Evolutionary conservation across 164 flowering plant species (phyloP), one percentile per base, ranked within the genome.

Genomic region (Dillenia turbinata): DNA sequence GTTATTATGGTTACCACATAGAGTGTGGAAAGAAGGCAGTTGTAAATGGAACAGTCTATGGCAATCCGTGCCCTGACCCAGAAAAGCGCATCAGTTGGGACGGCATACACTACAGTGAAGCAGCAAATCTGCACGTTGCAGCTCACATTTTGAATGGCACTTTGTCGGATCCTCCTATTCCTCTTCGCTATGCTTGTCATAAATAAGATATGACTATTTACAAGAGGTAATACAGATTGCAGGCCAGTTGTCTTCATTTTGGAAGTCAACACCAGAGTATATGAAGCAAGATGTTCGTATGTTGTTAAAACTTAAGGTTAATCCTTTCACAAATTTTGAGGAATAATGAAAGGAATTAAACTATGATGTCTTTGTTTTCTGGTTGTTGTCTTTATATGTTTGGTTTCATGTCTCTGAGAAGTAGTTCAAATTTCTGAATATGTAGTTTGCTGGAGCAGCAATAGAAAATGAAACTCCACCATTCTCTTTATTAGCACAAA

Each of bases 21-120:
- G 65, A 68, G 49, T 85, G 96, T 60, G 86, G 88, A 26, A 59
- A 70, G 60, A 77, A 33, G 51, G 79, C 51, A 5, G 44, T 49
- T 8, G 74, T 81, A 10, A 83, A 83, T 56, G 88, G 92, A 40
- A 89, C 84, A 5, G 79, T 77, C 22, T 82, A 77, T 61, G 88
- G 87, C 5, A 71, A 66, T 48, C 66, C 89, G 2, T 89, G 96
- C 62, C 14, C 43, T 10, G 24, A 82, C 60, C 89, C 87, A 9
- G 63, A 77, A 13, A 69, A 14, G 47, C 65, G 65, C 54, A 72
- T 89, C 40, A 86, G 87, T 73, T 89, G 96, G 96, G 96, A 89
- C 69, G 88, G 89, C 16, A 76, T 83, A 62, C 96, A 89, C 56
- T 86, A 86, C 59, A 52, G 86, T 12, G 63, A 89, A 59, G 78